Evolutionary conservation across 225 moss, liverwort and hornwort genomes (phyloP), one percentile per base, ranked within the genome.

Genomic region (Marchantia paleacea): DNA sequence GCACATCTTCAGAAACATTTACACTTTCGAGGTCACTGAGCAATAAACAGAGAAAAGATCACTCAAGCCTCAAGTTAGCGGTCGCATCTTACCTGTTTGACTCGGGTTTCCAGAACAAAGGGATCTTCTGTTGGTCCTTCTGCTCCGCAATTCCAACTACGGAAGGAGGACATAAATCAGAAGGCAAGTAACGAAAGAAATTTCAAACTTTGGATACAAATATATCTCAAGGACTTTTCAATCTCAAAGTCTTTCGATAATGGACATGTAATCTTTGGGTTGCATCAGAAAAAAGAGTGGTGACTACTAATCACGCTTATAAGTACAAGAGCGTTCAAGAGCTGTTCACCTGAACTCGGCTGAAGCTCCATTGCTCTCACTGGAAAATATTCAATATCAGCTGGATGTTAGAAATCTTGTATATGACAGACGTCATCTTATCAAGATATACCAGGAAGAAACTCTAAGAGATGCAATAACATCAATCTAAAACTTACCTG

Each of bases 101-200:
- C 92, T 68, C 92, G 92, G 22, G 89, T 92, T 85, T 96, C 90
- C 76, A 94, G 85, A 12, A 96, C 91, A 75, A 70, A 82, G 55
- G 88, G 83, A 60, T 94, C 91, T 83, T 72, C 85, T 69, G 79
- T 83, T 75, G 89, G 90, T 16, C 94, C 94, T 86, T 96, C 94
- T 62, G 84, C 89, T 75, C 96, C 96, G 81, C 84, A 93, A 75
- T 96, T 94, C 96, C 96, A 96, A 88, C 96, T 96, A 82, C 81
- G 85, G 31, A 30, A 61, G 57, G 8, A 72, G 22, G 19, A 39
- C 19, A 53, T 60, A 12, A 65, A 71, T 14, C 72, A 54, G 14
- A 84, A 71, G 68, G 29, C 12, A 24, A 24, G 18, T 18, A 62
- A 5, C 5, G 39, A 57, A 57, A 5, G 39, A 39, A 39, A 5